Percentiles rank a stretch among this genome's conserved stretches.
phyloP scores from a whole-genome alignment of 768 basidiomycete genomes.

The Pisolithus microcarpus region DNA sequence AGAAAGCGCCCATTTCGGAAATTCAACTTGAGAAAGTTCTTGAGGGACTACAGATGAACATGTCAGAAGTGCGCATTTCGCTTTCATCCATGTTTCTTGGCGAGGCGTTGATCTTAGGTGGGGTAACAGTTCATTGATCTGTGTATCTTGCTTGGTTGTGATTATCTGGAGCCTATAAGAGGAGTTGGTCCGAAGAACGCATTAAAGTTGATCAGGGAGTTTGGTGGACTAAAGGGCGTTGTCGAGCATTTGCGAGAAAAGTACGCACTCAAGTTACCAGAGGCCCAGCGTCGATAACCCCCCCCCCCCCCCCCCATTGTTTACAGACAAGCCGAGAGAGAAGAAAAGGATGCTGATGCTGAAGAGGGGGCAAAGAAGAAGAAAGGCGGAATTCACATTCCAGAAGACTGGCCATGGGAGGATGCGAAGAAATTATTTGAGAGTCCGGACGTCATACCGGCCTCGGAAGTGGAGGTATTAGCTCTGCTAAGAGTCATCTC shows the following conservation, averaged over 20 bases:
- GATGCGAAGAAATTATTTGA: slow-evolving; percentile 87
- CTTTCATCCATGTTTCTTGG: neutral
- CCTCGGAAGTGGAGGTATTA: slow-evolving; percentile 75
- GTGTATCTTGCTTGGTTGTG: slow-evolving; percentile 93
- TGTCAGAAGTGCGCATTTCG: slow-evolving; percentile 60
- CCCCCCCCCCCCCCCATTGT: neutral
- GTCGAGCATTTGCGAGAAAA: slow-evolving; percentile 75
- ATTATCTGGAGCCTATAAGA: slow-evolving; percentile 98
- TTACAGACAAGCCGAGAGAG: slow-evolving; percentile 33
- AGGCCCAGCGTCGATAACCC: neutral
- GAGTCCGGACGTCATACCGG: slow-evolving; percentile 83
- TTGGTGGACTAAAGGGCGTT: slow-evolving; percentile 63
- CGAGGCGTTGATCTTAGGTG: neutral
- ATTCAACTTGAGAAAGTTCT: slow-evolving; percentile 78
- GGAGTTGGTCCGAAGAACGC: slow-evolving; percentile 95
- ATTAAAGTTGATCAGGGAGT: slow-evolving; percentile 83
- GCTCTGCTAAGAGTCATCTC: neutral
- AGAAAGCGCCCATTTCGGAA: slow-evolving; percentile 93
- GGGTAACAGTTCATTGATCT: slow-evolving; percentile 81
- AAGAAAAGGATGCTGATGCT: slow-evolving; percentile 34
- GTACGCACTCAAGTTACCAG: slow-evolving; percentile 29
- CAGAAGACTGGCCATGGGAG: slow-evolving; percentile 97
- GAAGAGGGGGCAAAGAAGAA: slow-evolving; percentile 40
- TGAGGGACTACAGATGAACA: slow-evolving; percentile 85
- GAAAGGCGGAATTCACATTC: slow-evolving; percentile 72